Evolutionary conservation across 331 rosid genomes (phyloP).

Genomic region (Phaseolus coccineus): DNA sequence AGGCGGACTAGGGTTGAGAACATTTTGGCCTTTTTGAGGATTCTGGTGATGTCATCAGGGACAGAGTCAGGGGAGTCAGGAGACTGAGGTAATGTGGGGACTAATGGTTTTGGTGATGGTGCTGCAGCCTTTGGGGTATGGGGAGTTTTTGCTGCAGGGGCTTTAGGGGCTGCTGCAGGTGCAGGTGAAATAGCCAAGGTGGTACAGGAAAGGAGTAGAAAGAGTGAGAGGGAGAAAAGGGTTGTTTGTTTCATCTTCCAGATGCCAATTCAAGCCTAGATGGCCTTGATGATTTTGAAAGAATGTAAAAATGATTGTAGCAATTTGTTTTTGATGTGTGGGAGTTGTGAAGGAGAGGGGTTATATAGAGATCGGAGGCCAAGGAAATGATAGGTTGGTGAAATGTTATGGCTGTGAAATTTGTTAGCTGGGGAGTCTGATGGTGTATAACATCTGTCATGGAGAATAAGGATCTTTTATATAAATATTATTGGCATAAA

Average conservation of each 20-base stretch:
- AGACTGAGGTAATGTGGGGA: slow-evolving; percentile 49
- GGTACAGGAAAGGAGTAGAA: slow-evolving; percentile 23
- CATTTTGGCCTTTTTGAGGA: slow-evolving; percentile 51
- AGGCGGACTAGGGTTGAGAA: no score
- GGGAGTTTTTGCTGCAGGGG: slow-evolving; percentile 4
- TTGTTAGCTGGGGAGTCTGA: slow-evolving; percentile 24
- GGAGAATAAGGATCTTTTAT: slow-evolving; percentile 39
- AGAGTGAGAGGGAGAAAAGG: slow-evolving; percentile 32
- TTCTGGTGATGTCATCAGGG: slow-evolving; percentile 51
- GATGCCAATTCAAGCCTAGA: not conserved
- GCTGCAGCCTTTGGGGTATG: slow-evolving; percentile 36
- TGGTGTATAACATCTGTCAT: slow-evolving; percentile 30
- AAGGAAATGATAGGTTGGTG: slow-evolving; percentile 37
- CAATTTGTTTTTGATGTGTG: slow-evolving; percentile 19
- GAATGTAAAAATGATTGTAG: slow-evolving; percentile 28
- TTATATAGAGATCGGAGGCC: slow-evolving; percentile 34
- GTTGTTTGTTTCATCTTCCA: slow-evolving; percentile 42
- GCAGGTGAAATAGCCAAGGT: slow-evolving; percentile 44
- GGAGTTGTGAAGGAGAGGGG: not conserved
- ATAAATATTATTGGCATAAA: not conserved
- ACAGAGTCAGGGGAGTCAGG: slow-evolving; percentile 50
- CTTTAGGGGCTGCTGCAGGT: slow-evolving; percentile 51
- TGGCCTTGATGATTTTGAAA: slow-evolving; percentile 33
- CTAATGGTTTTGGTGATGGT: slow-evolving; percentile 48
- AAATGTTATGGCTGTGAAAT: slow-evolving; percentile 39